Percentiles rank a stretch among this genome's conserved stretches.
Evolutionary conservation across 202 grass and related monocot species (phyloP).

Genomic region (Saccharum hybrid): DNA sequence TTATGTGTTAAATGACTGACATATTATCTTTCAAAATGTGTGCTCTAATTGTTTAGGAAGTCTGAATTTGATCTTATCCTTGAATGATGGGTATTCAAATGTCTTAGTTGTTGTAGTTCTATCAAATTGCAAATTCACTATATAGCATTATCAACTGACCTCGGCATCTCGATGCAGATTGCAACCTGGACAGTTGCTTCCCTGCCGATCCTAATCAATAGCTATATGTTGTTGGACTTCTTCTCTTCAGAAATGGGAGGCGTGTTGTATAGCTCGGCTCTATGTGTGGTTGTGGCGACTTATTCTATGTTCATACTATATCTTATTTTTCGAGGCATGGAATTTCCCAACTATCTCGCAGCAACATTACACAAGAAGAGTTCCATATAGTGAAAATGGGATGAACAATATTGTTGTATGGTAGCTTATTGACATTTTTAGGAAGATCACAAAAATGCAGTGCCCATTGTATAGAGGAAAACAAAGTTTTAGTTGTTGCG

Average conservation of each 20-base stretch:
- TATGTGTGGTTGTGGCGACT: slow-evolving; percentile 41
- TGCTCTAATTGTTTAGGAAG: no score
- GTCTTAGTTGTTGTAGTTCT: neutral
- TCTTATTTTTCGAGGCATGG: slow-evolving; percentile 48
- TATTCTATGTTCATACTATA: slow-evolving; percentile 48
- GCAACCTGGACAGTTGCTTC: slow-evolving; percentile 66
- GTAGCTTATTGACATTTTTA: neutral
- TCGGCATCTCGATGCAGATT: slow-evolving; percentile 48
- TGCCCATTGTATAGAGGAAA: neutral
- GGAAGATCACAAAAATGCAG: neutral
- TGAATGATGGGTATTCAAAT: neutral
- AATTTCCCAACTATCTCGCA: neutral
- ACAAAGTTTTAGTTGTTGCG: neutral
- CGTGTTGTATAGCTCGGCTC: slow-evolving; percentile 41
- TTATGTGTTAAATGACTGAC: neutral
- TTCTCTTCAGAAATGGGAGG: slow-evolving; percentile 59
- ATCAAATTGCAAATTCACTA: neutral
- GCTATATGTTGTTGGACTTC: slow-evolving; percentile 78
- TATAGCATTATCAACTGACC: no score
- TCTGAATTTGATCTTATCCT: neutral
- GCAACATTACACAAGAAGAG: neutral
- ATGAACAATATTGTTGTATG: neutral
- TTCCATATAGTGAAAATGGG: neutral
- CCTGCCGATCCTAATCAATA: slow-evolving; percentile 68
- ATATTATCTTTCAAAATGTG: neutral